phyloP scores from a whole-genome alignment of 352 stramenopile species.

The Phytophthora fragariae region DNA sequence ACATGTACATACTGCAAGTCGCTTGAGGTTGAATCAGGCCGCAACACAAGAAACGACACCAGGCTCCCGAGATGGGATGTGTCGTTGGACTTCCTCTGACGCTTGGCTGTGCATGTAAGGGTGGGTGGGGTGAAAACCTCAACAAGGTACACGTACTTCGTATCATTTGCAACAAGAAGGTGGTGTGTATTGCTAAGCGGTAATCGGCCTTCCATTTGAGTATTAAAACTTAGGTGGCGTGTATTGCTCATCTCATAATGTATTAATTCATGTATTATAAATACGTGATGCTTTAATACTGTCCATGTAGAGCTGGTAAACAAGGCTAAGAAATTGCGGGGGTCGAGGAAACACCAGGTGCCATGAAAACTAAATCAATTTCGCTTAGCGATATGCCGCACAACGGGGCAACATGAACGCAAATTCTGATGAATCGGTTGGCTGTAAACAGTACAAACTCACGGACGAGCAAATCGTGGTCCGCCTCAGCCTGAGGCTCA shows the following conservation, averaged over 20 bases:
- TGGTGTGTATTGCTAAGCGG: background rate
- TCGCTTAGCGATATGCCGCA: too few relatives aligned
- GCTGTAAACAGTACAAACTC: background rate
- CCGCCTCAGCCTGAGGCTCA: background rate
- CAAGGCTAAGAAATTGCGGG: too few relatives aligned
- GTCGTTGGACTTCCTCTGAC: conserved; percentile 1
- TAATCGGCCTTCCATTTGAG: too few relatives aligned
- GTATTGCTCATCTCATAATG: background rate
- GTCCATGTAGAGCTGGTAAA: too few relatives aligned
- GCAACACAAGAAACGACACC: background rate
- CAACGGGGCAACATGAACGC: background rate
- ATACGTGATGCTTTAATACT: background rate
- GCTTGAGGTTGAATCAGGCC: background rate
- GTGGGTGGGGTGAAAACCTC: too few relatives aligned
- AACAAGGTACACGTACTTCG: too few relatives aligned
- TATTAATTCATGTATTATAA: too few relatives aligned
- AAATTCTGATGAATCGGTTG: background rate
- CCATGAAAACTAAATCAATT: too few relatives aligned
- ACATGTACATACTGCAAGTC: background rate
- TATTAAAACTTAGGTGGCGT: too few relatives aligned
- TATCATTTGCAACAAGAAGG: too few relatives aligned
- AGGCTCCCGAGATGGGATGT: background rate
- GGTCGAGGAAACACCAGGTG: too few relatives aligned
- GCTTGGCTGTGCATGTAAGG: background rate
- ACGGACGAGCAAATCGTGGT: background rate